These are phyloP conservation scores for Fraxinus baroniana DNA, from an alignment of 305 asterid genomes.

Conservation along the genomic window DNA sequence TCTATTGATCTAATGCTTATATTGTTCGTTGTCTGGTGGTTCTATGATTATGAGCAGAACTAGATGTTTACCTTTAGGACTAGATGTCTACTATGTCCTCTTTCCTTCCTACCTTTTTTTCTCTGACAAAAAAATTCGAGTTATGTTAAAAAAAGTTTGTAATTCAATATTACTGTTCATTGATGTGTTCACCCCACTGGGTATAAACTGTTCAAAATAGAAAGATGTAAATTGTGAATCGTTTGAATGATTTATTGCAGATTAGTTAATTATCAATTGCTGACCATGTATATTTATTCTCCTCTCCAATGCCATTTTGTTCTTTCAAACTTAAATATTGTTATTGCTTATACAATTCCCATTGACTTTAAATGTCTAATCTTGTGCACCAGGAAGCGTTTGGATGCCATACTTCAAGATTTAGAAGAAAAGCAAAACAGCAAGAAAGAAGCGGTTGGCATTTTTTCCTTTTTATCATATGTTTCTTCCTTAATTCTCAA, in stretches of 20 bases:
- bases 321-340: constrained; percentile 10
- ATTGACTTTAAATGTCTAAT: constrained; percentile 9
- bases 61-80: background rate
- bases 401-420: constrained; percentile 81
- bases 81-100: background rate
- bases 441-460: constrained; percentile 89
- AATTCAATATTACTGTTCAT: background rate
- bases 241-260: background rate
- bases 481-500: background rate
- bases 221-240: background rate
- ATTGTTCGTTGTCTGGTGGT: background rate
- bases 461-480: constrained; percentile 14
- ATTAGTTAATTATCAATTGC: background rate
- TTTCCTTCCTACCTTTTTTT: background rate
- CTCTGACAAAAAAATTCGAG: background rate
- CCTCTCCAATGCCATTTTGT: constrained; percentile 9
- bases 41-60: background rate
- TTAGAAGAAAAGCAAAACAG: constrained; percentile 87
- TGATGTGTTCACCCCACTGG: background rate
- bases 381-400: constrained; percentile 66
- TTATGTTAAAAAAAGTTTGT: background rate
- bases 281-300: background rate
- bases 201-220: background rate
- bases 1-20: background rate
- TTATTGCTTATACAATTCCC: background rate